Evolutionary conservation across 1,139 yeast genomes (phyloP).

Genomic region (Geotrichum aggregatum): DNA sequence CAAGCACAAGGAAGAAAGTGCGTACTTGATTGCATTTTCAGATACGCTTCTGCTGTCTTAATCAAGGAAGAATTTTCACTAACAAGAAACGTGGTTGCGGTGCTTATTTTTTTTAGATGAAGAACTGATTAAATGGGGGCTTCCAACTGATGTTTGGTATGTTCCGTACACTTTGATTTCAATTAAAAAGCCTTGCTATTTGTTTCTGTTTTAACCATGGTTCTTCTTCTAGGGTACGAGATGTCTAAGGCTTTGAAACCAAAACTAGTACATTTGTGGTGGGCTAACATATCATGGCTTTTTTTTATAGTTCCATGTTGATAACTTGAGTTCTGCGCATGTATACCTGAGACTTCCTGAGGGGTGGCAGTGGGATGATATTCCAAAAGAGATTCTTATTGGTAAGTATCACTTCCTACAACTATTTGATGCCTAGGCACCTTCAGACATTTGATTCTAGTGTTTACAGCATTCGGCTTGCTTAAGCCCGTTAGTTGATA

Average conservation of each 20-base stretch:
- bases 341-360: constrained; percentile 59
- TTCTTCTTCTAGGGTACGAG: constrained; percentile 14
- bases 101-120: constrained; percentile 46
- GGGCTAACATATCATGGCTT: neutral
- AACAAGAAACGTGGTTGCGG: too few relatives aligned
- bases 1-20: constrained; percentile 64
- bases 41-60: constrained; percentile 35
- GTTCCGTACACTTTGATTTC: constrained; percentile 12
- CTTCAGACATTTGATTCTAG: neutral
- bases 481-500: constrained; percentile 3
- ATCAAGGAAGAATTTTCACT: too few relatives aligned
- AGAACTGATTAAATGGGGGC: constrained; percentile 63
- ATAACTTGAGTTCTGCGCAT: constrained; percentile 75
- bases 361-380: constrained; percentile 44
- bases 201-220: neutral
- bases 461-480: neutral
- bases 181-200: neutral
- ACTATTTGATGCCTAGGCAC: neutral
- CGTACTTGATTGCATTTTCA: constrained; percentile 24
- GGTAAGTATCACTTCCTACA: constrained; percentile 16
- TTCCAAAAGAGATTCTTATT: constrained; percentile 50
- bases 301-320: constrained; percentile 58
- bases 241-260: neutral
- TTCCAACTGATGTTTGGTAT: constrained; percentile 65
- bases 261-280: too few relatives aligned